Evolutionary conservation across 305 asterid genomes (phyloP), one percentile per base, ranked within the genome.

Genomic region (Fraxinus latifolia): DNA sequence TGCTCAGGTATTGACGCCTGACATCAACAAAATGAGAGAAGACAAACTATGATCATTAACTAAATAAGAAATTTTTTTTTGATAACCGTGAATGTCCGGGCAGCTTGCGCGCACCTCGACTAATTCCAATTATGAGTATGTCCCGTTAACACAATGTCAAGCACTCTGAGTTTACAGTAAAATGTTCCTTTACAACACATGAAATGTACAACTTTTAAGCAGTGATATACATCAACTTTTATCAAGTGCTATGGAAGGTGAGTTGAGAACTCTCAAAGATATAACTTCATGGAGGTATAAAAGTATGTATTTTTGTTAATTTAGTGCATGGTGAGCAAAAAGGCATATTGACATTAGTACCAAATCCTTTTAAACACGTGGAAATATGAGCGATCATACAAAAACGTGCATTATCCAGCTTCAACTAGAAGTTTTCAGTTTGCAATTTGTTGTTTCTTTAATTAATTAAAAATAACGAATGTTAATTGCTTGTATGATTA

Each of bases 1-100:
- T 93, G 80, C 97, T 94, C 92, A 96, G 84, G 91, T 96, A 96
- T 85, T 94, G 99, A 74, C 93, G 95, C 92, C 99, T 96, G 94
- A 76, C 83, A 88, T 85, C 79, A 80, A 86, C 85, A 83, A 80
- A 87, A 82, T 17, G 55, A 79, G 77, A 81, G 44, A 67, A 60
- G 85, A 82, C 60, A 42, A 80, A 73, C 75, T 73, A 77, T 81
- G 80, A 77, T 83, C 65, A 77, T 77, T 68, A 86, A 80, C 81
- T 65, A 50, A 79, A 65, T 21, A 65, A n/a, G 8, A 55, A 17
- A 23, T 47, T 27, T 27, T 27, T 29, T 29, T 29, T 29, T 29
- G 32, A 29, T 29, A 29, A 29, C 32, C 4, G 32, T 29, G 32
- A 29, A 29, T 29, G 32, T 29, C 32, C 32, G 0, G 32, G 32